phyloP scores from a whole-genome alignment of 2,329 filamentous ascomycete genomes.

The Bipolaris oryzae region DNA sequence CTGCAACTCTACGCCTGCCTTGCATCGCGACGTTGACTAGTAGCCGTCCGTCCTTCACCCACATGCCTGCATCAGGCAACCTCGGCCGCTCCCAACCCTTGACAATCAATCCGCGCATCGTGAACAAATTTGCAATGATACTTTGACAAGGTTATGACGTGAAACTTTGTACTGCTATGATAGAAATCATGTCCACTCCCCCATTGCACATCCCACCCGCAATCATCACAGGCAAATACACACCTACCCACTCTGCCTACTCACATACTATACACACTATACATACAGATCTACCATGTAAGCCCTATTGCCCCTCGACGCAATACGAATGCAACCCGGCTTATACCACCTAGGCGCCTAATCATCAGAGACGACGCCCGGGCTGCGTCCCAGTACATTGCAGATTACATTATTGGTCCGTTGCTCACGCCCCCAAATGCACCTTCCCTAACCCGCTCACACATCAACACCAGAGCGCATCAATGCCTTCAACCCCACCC shows the following conservation, averaged over 20 bases:
- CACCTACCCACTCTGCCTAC: background rate
- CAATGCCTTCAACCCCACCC: slow-evolving; percentile 74
- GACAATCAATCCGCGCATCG: slow-evolving; percentile 33
- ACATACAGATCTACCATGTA: slow-evolving; percentile 37
- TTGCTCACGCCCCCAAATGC: slow-evolving; percentile 28
- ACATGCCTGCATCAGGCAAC: slow-evolving; percentile 23
- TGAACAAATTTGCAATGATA: slow-evolving; percentile 23
- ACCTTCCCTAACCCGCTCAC: slow-evolving; percentile 29
- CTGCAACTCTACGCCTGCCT: slow-evolving; percentile 30
- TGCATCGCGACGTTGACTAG: slow-evolving; percentile 41
- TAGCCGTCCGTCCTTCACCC: slow-evolving; percentile 33
- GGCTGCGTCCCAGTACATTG: slow-evolving; percentile 75
- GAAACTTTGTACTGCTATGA: slow-evolving; percentile 18
- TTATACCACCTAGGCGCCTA: slow-evolving; percentile 68
- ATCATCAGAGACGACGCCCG: slow-evolving; percentile 78
- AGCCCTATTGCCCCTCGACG: slow-evolving; percentile 30
- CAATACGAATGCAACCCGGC: slow-evolving; percentile 22
- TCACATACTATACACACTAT: background rate
- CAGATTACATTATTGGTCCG: slow-evolving; percentile 77
- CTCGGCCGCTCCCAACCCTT: slow-evolving; percentile 26
- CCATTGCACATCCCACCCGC: background rate
- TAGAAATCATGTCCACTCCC: slow-evolving; percentile 26
- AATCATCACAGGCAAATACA: slow-evolving; percentile 16
- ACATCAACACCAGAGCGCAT: slow-evolving; percentile 66
- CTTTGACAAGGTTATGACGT: slow-evolving; percentile 28